Conservation (phyloP, 2,329 filamentous ascomycete genomes). For the Fusarium succisae region DNA sequence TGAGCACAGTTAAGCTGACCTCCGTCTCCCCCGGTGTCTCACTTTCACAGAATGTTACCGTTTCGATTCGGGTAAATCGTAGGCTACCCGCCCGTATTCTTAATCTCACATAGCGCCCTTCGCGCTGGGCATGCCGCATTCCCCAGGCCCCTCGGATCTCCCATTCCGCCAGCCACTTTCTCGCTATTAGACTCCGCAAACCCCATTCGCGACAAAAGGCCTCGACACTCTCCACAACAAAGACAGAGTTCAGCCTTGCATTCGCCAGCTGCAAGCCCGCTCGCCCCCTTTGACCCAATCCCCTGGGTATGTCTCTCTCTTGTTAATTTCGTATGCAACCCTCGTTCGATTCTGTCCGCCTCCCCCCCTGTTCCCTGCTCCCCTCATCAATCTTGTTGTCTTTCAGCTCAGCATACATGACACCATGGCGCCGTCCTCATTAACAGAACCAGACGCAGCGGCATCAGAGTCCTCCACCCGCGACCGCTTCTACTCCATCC, state of each 20-base stretch:
- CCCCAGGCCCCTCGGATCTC: neutral
- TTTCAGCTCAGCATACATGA: neutral
- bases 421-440: constrained; percentile 4
- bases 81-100: neutral
- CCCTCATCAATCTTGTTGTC: neutral
- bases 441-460: neutral
- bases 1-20: neutral
- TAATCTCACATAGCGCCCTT: neutral
- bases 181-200: neutral
- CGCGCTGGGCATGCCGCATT: neutral
- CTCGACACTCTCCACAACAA: constrained; percentile 6
- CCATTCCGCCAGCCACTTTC: neutral
- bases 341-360: neutral
- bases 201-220: neutral
- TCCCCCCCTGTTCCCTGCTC: neutral
- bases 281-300: neutral
- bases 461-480: neutral
- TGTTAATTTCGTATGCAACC: neutral
- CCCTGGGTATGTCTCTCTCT: neutral
- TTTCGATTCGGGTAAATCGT: neutral
- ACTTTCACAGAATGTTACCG: neutral
- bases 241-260: constrained; percentile 30
- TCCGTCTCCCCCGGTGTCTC: neutral
- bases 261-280: constrained; percentile 12
- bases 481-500: constrained; percentile 1